Evolutionary conservation across 371 early-diverging fungal species (phyloP), one percentile per base, ranked within the genome.

Genomic region (Capillidium rhysosporum): DNA sequence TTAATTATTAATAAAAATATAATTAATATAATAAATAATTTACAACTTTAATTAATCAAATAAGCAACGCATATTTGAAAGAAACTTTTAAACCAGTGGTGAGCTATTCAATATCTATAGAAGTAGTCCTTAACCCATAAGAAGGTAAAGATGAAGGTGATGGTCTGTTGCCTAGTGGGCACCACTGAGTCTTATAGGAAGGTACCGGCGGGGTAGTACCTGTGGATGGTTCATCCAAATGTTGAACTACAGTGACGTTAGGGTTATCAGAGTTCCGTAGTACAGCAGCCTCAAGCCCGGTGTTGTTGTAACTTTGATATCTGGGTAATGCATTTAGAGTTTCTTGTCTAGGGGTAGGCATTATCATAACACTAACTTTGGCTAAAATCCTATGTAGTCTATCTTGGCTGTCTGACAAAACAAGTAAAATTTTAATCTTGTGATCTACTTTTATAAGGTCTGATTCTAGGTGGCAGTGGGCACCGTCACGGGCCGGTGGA

Each of bases 401-500:
- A 29, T 51, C 51, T 8, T 38, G 51, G n/a, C 20, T n/a, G 28
- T 51, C 51, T 9, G 34, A 31, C 38, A 51, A 23, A 23, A 51
- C 51, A 12, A 51, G 18, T 29, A 51, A 23, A 21, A 51, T 38
- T 38, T 51, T 51, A 16, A 51, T 24, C 23, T 51, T 51, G 30
- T 51, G 51, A n/a, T 51, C 51, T 4, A 51, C 38, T 29, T 38
- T 29, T 14, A 51, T 51, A 7, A 51, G 38, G 29, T 51, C 51
- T 16, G 29, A 51, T 24, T 51, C 51, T 34, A 51, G 20, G 28
- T 25, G 28, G 21, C 34, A 29, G 21, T 51, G 51, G 38, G 34
- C 30, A 23, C 38, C 38, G 9, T 51, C 51, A 8, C 38, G 34
- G 2, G 29, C 23, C 2, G 21, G 14, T 29, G 51, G 38, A 3